These are phyloP conservation scores for Buxus sempervirens DNA, from an alignment of 164 flowering plant genomes.

Conservation along the genomic window DNA sequence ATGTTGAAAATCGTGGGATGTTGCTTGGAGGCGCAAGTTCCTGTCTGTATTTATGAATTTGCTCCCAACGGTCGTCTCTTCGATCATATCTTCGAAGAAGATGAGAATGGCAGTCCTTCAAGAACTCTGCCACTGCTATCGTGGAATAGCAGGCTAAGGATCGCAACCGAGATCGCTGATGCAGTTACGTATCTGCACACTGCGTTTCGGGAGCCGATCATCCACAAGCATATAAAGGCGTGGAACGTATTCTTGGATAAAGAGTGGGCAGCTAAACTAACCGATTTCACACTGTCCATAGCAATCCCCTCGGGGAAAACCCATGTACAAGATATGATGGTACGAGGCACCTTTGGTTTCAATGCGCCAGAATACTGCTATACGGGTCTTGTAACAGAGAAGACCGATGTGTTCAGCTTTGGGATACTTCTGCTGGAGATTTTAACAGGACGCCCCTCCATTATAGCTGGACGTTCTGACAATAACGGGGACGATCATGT, in stretches of 20 bases:
- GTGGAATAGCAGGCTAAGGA: conserved; percentile 13
- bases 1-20: conserved; percentile 22
- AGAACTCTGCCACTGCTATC: background rate
- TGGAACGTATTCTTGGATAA: conserved; percentile 10
- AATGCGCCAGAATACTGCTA: background rate
- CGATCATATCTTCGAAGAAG: background rate
- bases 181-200: conserved; percentile 21
- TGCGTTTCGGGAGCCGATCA: conserved; percentile 15
- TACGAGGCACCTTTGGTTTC: background rate
- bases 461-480: too few relatives aligned
- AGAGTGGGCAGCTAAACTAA: conserved; percentile 13
- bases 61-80: background rate
- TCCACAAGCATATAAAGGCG: conserved; percentile 7
- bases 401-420: conserved; percentile 12
- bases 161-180: conserved; percentile 15
- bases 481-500: background rate
- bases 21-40: conserved; percentile 18
- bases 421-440: conserved; percentile 13
- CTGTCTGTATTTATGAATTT: conserved; percentile 19
- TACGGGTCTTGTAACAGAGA: conserved; percentile 1
- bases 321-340: background rate
- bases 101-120: background rate
- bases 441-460: conserved; percentile 3
- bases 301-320: conserved; percentile 7
- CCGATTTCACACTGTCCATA: conserved; percentile 1